Base-by-base conservation (phyloP, 257 asterid species). In the Solanum gracilifrons region DNA sequence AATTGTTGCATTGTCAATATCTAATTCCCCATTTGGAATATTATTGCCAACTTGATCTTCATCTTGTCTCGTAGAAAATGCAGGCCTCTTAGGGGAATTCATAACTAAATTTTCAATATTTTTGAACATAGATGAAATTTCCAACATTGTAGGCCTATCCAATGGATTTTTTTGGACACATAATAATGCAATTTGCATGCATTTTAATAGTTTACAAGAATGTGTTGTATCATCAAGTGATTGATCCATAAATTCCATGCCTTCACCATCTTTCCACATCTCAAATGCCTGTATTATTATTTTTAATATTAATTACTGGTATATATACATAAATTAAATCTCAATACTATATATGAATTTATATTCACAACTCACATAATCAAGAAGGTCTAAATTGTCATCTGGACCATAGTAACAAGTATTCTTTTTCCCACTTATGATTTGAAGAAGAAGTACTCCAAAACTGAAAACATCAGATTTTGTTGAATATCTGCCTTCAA, bases 391-490 rank as follows among this genome's bases (percentile, higher is more conserved):
- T 60, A 86, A 25, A 36, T 84, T 88, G n/a, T 87, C 66, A 68
- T 90, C 36, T 55, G 33, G 73, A 51, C 93, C 93, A 16, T 91
- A 87, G 3, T 87, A 75, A n/a, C 83, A 64, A 32, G 90, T 76
- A 31, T 77, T 89, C 85, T 74, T 89, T 66, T 88, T 89, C 13
- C 93, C 92, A 74, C 92, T 89, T 55, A 91, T 88, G 85, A 91
- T 88, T 86, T 89, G 92, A 36, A 91, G 89, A 31, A 91, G 88
- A 18, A 91, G 90, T 0, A 91, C 92, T 2, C 93, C 92, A 37
- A 91, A 91, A 86, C 93, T 90, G 46, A 74, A 91, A 12, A 91
- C 89, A 39, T 91, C 92, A 5, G 86, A 91, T 79, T 91, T 88
- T 43, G 82, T 88, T 71, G 92, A 91, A 71, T 91, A 91, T 69